phyloP scores from a whole-genome alignment of 345 rosid species.

The Gossypioides kirkii region DNA sequence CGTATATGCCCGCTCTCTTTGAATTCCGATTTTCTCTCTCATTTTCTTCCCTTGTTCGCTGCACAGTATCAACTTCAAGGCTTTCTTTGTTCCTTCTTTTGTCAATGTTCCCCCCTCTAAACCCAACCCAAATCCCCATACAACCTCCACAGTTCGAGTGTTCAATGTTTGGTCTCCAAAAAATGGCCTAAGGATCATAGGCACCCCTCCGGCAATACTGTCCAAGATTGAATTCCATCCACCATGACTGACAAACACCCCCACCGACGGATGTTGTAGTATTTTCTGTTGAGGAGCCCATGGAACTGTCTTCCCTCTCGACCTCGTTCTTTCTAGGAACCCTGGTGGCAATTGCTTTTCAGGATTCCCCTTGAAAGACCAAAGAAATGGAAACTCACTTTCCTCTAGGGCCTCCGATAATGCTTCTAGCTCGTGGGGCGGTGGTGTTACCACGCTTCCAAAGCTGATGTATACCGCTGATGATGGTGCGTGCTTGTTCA shows the following conservation, averaged over 20 bases:
- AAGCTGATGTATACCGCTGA: slow-evolving; percentile 60
- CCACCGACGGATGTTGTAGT: slow-evolving; percentile 30
- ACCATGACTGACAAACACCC: slow-evolving; percentile 23
- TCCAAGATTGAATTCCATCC: slow-evolving; percentile 62
- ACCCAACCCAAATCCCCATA: no score
- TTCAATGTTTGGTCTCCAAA: slow-evolving; percentile 46
- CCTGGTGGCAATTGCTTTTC: slow-evolving; percentile 28
- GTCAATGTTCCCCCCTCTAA: not conserved
- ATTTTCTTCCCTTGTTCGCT: slow-evolving; percentile 35
- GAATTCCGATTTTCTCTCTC: slow-evolving; percentile 21
- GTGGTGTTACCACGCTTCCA: slow-evolving; percentile 42
- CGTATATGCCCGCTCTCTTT: slow-evolving; percentile 26
- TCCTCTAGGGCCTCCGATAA: slow-evolving; percentile 43
- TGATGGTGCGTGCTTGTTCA: slow-evolving; percentile 30
- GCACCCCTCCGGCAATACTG: slow-evolving; percentile 41
- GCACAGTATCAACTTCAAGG: slow-evolving; percentile 23
- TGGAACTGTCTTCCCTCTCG: slow-evolving; percentile 37
- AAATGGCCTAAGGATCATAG: slow-evolving; percentile 45
- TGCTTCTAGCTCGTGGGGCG: slow-evolving; percentile 40
- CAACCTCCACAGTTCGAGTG: slow-evolving; percentile 10
- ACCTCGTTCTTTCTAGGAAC: slow-evolving; percentile 29
- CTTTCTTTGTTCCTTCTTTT: slow-evolving; percentile 24
- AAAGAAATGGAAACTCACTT: slow-evolving; percentile 39
- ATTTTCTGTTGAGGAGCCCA: slow-evolving; percentile 58
- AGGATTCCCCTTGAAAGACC: slow-evolving; percentile 31